A percentile compares a stretch with the other conserved stretches of the same genome.
Conservation (phyloP, 306 rosid genomes). For the Oxytropis ochrocephala region DNA sequence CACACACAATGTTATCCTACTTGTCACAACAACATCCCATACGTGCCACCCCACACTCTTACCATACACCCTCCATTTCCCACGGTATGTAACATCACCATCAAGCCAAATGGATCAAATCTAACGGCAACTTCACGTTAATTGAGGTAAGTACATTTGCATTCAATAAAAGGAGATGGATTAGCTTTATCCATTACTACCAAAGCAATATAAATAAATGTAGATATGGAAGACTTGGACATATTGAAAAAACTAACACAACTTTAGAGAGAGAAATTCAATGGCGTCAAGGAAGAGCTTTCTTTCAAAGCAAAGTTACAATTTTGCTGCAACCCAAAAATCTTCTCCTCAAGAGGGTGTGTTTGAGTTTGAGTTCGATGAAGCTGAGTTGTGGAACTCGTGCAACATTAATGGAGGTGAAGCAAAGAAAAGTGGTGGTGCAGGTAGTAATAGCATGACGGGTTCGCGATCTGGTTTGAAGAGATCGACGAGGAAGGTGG, state of each 20-base stretch:
- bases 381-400: slow-evolving; percentile 47
- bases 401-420: not conserved
- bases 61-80: not conserved
- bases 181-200: slow-evolving; percentile 33
- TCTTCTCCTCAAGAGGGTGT: slow-evolving; percentile 17
- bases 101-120: not conserved
- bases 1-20: slow-evolving; percentile 11
- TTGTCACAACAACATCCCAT: not conserved
- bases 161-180: not conserved
- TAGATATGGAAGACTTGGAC: not conserved
- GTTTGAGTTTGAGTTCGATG: slow-evolving; percentile 57
- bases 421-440: not conserved
- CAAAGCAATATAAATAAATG: slow-evolving; percentile 27
- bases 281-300: slow-evolving; percentile 68
- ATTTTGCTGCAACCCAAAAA: slow-evolving; percentile 29
- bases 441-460: not conserved
- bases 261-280: not conserved
- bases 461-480: slow-evolving; percentile 28
- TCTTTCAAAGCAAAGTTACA: slow-evolving; percentile 36
- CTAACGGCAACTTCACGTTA: slow-evolving; percentile 18
- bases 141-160: not conserved
- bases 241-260: not conserved
- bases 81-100: not conserved
- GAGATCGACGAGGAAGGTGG: slow-evolving; percentile 1
- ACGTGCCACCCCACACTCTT: not conserved